Conservation (phyloP, 106 monocot genomes). For the Dioscorea zingiberensis region DNA sequence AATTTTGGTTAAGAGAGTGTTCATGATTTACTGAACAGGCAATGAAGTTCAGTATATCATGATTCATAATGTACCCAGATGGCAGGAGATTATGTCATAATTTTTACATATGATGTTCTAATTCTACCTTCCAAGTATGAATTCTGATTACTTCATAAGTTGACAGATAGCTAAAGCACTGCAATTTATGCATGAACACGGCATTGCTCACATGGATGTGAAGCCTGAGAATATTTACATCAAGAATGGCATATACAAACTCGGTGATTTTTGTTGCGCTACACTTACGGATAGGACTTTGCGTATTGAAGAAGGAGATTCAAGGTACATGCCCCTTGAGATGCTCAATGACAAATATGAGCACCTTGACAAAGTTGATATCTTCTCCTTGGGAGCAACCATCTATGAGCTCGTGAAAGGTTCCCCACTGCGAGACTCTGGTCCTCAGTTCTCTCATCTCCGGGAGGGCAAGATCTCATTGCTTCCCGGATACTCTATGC, state of each 20-base stretch:
- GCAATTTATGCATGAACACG: conserved; percentile 70
- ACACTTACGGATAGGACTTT: conserved; percentile 65
- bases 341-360: conserved; percentile 85
- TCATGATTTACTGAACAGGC: too few relatives aligned
- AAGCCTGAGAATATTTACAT: conserved; percentile 98
- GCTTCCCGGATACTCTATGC: conserved; percentile 76
- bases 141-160: too few relatives aligned
- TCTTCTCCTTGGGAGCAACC: conserved; percentile 82
- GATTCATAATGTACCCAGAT: too few relatives aligned
- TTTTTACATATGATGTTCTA: too few relatives aligned
- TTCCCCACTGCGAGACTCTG: conserved; percentile 69
- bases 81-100: too few relatives aligned
- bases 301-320: conserved; percentile 86
- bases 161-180: conserved; percentile 74
- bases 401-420: conserved; percentile 84
- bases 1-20: too few relatives aligned
- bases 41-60: too few relatives aligned
- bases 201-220: conserved; percentile 87
- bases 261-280: conserved; percentile 96
- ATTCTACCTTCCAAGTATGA: too few relatives aligned
- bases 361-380: conserved; percentile 87
- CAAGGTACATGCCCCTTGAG: conserved; percentile 91
- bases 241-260: conserved; percentile 68
- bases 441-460: conserved; percentile 66
- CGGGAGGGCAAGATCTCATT: conserved; percentile 82